Evolutionary conservation across 2,329 filamentous ascomycete species (phyloP), one percentile per base, ranked within the genome.

Genomic region (Nemania sp.): DNA sequence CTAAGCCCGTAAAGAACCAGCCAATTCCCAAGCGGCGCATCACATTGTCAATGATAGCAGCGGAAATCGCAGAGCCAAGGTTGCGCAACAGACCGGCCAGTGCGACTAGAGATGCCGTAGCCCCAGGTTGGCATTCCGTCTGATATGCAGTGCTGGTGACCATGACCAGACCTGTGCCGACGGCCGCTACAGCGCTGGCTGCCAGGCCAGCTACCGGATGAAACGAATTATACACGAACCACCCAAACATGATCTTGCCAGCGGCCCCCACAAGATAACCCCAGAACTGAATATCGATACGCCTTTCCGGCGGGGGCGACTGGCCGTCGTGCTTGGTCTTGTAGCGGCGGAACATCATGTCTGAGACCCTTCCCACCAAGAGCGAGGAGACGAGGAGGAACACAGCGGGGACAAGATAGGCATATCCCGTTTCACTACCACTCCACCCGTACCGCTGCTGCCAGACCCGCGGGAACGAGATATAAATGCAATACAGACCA

Each of bases 111-210:
- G 77, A 79, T 2, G 82, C 82, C 18, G 81, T 79, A 55, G 80
- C 79, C 51, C 77, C 70, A 11, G 79, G 77, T 1, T 79, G 76
- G 61, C 78, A 81, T 64, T 82, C 80, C 13, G 81, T 82, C 47
- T 82, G 77, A 67, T 81, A 83, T 0, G 79, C 79, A 0, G 80
- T 82, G 24, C 77, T 81, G 2, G 80, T 78, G 20, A 83, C 79
- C 64, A 83, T 81, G 51, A 82, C 80, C 69, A 81, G 80, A 6
- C 80, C 80, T 65, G 80, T 79, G 6, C 80, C 80, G 38, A 81
- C 75, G 4, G 78, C 75, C 66, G 75, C 74, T 78, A 71, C 20
- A 53, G 61, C 54, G 62, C 67, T 76, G 8, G 78, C 75, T 18
- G 76, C 56, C 13, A 81, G 62, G 52, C 74, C 66, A 6, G 76